Percentiles rank a stretch among this genome's conserved stretches.
Conservation (phyloP, 768 basidiomycete species). For the Kwoniella shandongensis region DNA sequence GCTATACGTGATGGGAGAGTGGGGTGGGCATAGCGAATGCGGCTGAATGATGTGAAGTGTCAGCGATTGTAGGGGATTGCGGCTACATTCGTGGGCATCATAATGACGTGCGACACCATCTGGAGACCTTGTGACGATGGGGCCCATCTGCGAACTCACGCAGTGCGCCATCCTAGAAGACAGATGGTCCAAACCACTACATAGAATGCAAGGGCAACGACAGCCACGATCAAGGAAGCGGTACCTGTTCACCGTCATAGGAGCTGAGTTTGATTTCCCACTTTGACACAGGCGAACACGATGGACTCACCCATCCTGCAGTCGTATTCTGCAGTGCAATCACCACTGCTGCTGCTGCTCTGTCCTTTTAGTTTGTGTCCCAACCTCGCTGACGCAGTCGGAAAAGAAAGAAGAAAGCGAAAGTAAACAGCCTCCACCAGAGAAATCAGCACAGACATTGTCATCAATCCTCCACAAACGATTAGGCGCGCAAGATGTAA, state of each 20-base stretch:
- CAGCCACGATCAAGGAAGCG: slow-evolving; percentile 37
- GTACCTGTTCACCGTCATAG: too few relatives aligned
- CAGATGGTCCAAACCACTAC: slow-evolving; percentile 66
- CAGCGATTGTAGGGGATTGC: slow-evolving; percentile 15
- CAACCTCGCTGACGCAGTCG: neutral
- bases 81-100: too few relatives aligned
- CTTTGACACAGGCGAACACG: too few relatives aligned
- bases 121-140: too few relatives aligned
- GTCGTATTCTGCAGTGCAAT: too few relatives aligned
- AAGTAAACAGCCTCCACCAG: slow-evolving; percentile 22
- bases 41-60: slow-evolving; percentile 56
- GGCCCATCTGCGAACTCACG: too few relatives aligned
- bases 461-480: too few relatives aligned
- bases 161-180: slow-evolving; percentile 66
- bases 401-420: slow-evolving; percentile 2
- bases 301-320: neutral
- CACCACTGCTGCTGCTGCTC: too few relatives aligned
- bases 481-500: slow-evolving; percentile 5
- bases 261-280: neutral
- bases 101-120: too few relatives aligned
- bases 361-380: too few relatives aligned
- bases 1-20: slow-evolving; percentile 63
- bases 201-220: slow-evolving; percentile 57
- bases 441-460: slow-evolving; percentile 1
- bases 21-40: slow-evolving; percentile 69